Conservation (phyloP, 148 eudicot genomes). For the Pouteria glomerata region DNA sequence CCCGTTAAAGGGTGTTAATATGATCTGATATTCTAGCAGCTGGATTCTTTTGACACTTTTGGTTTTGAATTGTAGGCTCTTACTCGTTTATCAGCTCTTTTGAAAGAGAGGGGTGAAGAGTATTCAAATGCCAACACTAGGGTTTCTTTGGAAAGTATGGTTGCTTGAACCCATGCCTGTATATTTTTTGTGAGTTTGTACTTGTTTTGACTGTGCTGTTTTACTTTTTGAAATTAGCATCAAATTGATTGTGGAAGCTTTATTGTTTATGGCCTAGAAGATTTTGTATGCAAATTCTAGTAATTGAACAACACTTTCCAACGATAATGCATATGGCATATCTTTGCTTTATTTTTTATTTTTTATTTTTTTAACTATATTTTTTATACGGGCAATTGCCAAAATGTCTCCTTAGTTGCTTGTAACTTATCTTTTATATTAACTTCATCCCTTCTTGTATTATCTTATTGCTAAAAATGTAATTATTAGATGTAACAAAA, state of each 20-base stretch:
- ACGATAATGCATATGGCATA: neutral
- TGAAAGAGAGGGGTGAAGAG: constrained; percentile 71
- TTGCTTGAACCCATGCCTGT: neutral
- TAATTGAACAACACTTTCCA: neutral
- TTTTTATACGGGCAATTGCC: no score
- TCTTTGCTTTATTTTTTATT: no score
- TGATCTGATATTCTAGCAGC: neutral
- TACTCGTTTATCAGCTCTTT: constrained; percentile 47
- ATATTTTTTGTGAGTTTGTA: neutral
- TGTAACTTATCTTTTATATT: no score
- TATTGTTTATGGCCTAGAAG: neutral
- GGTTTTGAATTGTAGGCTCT: constrained; percentile 43
- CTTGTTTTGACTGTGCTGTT: neutral
- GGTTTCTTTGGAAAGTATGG: constrained; percentile 81
- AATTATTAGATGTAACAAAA: no score
- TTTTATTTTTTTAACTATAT: no score
- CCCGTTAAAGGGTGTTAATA: neutral
- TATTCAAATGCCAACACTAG: constrained; percentile 69
- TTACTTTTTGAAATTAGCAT: neutral
- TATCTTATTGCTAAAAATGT: no score
- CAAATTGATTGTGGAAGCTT: neutral
- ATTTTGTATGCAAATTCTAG: neutral
- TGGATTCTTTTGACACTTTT: neutral
- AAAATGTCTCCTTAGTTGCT: no score
- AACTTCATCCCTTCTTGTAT: no score